Evolutionary conservation across 1,139 yeast species (phyloP), one percentile per base, ranked within the genome.

Genomic region (Zhuliangozyma blackwelliae): DNA sequence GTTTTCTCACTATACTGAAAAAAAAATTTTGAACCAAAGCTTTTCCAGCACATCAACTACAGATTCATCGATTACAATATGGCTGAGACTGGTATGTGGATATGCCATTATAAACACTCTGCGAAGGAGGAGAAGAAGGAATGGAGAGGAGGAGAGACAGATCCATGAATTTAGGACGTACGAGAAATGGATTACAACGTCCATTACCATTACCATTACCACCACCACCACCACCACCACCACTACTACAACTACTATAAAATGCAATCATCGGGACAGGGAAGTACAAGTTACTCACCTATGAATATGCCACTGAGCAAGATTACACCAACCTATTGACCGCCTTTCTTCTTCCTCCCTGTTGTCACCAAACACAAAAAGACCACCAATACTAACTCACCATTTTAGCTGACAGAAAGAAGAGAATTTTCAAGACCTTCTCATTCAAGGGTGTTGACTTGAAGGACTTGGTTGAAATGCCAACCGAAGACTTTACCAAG

Each of bases 371-470:
- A n/a, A n/a, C n/a, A n/a, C n/a, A n/a, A n/a, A n/a, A n/a, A n/a
- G n/a, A n/a, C n/a, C n/a, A n/a, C n/a, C n/a, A n/a, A 45, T 61
- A 63, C 68, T 63, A 63, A 63, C 68, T 11, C 26, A 28, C 19
- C 22, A 29, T 36, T 53, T 54, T 66, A 67, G 77, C 73, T 65
- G 72, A 74, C 65, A 81, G 80, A 78, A 86, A 82, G 84, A 86
- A 82, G 88, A 82, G 94, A 83, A 70, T 70, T 72, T 89, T 90
- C 85, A 89, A 85, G 82, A 79, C 95, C 79, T 90, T 90, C 86
- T 82, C 96, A 63, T 92, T 79, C 96, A 90, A 94, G 76, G 98
- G 98, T 73, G 96, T 92, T 67, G 97, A 90, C 72, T 87, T 94
- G 68, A 83, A 84, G 67, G 89, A 92, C 67, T 82, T 94, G 68